Evolutionary conservation across 2,329 filamentous ascomycete species (phyloP), one percentile per base, ranked within the genome.

Genomic region (Microdochium nivale): DNA sequence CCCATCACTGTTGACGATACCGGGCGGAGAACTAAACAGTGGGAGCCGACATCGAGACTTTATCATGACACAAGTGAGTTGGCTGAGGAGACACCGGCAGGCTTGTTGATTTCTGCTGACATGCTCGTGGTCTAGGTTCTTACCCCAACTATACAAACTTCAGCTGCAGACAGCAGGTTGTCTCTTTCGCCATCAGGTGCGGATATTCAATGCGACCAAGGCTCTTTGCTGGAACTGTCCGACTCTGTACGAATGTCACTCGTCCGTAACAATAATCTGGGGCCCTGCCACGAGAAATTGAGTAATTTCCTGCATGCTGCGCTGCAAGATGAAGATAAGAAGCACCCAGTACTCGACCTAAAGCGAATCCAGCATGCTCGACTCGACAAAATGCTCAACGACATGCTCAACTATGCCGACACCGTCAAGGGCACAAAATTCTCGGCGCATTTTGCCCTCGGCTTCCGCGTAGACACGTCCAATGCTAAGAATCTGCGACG

Each of bases 241-340:
- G 71, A 78, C 54, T 62, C 66, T 1, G 62, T 73, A 32, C 67
- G 75, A 2, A 55, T 57, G 2, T 67, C 63, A 10, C 59, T 78
- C 1, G 56, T 58, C 9, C 56, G 64, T 7, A 57, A 64, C 9
- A 62, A 64, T 33, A 59, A 50, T 4, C 58, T 69, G 1, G 69
- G 70, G 0, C 58, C 64, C 0, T 58, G 67, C 30, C 61, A 61
- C 19, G 63, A 68, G n/a, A 64, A 63, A 35, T 59, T 74, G n/a
- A 66, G 66, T 51, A 59, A 55, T 7, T 71, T 76, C 53, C 56
- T 78, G 16, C 60, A 70, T 13, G 62, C 65, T 1, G 64, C 69
- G 1, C 54, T 71, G 14, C 63, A 62, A 43, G 69, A 72, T 40
- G 74, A 76, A 54, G 62, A 60, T 16, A 58, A 61, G 13, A 58